Evolutionary conservation across 2,329 filamentous ascomycete genomes (phyloP), one percentile per base, ranked within the genome.

Genomic region (Magnaporthiopsis rhizophila): DNA sequence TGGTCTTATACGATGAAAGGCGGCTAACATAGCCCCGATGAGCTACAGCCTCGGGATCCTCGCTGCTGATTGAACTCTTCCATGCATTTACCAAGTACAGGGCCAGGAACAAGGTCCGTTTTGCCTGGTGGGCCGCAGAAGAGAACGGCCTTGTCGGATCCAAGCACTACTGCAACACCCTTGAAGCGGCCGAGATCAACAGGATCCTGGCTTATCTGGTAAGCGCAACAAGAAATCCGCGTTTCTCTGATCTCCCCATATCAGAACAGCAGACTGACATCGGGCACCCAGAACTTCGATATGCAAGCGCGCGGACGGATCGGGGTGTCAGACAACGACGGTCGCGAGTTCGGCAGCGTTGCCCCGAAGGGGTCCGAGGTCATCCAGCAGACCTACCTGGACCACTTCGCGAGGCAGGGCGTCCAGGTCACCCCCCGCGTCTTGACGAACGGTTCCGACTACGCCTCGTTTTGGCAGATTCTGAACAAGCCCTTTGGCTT

Each of bases 401-500:
- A 79, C 21, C 85, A 78, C 74, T 84, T 79, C 56, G 59, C 56
- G 13, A n/a, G 57, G 28, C 58, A 64, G 59, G 34, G 57, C 72
- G 67, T 66, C 63, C 64, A 69, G 30, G 69, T 69, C 78, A 79
- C 9, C 83, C 86, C 67, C 80, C 80, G 79, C 58, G 79, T 80
- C 67, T 85, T 81, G 66, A 84, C 84, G 0, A 82, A 84, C 38
- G 86, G 90, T 65, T 91, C 87, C 67, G 91, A 95, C 75, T 94
- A 94, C 70, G 89, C 87, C 53, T 85, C 82, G 7, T 77, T 76
- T 66, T 74, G 75, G 72, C 67, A 69, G 56, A 67, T 68, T 3
- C 69, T 76, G 6, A 67, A 69, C 57, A 76, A 76, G 64, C 74
- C 75, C 1, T 71, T 75, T 62, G 88, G 86, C 1, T 93, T 94